Conservation (phyloP, 805 yeast genomes). For the Metschnikowia amazonensis region DNA sequence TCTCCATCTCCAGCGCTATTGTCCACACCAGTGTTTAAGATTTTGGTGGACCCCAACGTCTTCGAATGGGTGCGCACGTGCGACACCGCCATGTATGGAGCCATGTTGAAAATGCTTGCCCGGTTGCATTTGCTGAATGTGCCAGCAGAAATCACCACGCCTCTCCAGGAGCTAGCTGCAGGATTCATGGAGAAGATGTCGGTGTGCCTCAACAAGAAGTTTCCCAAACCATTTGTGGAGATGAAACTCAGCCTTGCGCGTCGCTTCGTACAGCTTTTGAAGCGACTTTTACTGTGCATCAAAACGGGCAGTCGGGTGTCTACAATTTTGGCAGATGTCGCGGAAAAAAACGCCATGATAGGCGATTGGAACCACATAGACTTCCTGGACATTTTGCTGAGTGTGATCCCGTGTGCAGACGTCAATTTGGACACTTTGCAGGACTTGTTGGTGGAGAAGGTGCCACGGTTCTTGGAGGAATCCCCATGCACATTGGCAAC, state of each 20-base stretch:
- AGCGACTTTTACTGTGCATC: conserved; percentile 51
- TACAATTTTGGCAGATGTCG: conserved; percentile 39
- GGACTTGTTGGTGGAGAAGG: conserved; percentile 32
- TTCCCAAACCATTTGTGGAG: conserved; percentile 49
- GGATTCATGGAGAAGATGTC: conserved; percentile 47
- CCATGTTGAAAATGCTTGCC: conserved; percentile 54
- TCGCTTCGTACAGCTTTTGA: conserved; percentile 49
- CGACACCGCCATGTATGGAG: conserved; percentile 59
- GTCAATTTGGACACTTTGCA: conserved; percentile 29
- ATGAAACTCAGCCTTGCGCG: conserved; percentile 53
- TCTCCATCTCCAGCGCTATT: conserved; percentile 50
- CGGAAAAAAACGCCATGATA: conserved; percentile 49
- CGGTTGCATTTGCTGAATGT: conserved; percentile 51
- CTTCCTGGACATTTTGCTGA: conserved; percentile 38
- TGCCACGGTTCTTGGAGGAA: conserved; percentile 27
- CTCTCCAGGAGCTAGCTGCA: conserved; percentile 51
- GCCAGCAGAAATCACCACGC: conserved; percentile 52
- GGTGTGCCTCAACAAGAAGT: conserved; percentile 31
- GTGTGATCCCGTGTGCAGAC: conserved; percentile 50
- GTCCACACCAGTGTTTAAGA: conserved; percentile 58
- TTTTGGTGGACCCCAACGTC: conserved; percentile 48
- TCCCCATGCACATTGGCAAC: conserved; percentile 8
- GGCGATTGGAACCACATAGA: conserved; percentile 58
- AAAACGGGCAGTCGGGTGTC: conserved; percentile 51
- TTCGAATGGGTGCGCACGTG: conserved; percentile 64